Conservation (phyloP, 129 eudicot species). For the Flaveria sonorensis region DNA sequence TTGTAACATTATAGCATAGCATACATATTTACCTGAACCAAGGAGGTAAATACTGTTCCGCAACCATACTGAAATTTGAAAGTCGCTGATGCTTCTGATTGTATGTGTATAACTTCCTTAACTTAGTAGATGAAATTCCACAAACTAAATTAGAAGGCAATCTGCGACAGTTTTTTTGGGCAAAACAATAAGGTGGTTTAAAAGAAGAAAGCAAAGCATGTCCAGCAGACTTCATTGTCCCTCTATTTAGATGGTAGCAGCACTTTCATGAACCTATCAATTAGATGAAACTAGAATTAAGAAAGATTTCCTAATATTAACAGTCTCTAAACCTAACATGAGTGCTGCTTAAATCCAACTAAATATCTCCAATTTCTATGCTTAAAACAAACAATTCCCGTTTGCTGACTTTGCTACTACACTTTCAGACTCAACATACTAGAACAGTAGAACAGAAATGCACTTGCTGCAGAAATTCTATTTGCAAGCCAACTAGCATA, state of each 20-base stretch:
- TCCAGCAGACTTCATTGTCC: constrained; percentile 73
- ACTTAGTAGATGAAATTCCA: constrained; percentile 40
- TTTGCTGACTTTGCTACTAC: neutral
- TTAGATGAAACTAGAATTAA: constrained; percentile 53
- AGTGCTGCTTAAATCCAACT: constrained; percentile 31
- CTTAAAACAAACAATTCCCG: constrained; percentile 8
- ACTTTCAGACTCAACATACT: neutral
- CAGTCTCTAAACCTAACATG: constrained; percentile 21
- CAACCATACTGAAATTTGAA: constrained; percentile 58
- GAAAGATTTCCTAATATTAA: constrained; percentile 30
- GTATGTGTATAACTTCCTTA: constrained; percentile 45
- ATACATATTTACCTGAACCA: constrained; percentile 70
- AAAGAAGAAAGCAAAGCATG: constrained; percentile 68
- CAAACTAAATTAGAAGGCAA: constrained; percentile 43
- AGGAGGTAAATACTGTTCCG: constrained; percentile 69
- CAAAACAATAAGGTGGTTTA: constrained; percentile 60
- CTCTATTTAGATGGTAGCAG: constrained; percentile 50
- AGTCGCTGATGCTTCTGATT: constrained; percentile 43
- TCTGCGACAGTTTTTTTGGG: constrained; percentile 59
- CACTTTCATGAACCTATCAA: constrained; percentile 72
- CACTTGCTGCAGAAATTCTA: neutral
- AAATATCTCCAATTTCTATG: constrained; percentile 14
- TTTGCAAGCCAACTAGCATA: constrained; percentile 1
- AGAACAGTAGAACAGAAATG: neutral
- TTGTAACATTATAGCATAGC: constrained; percentile 2